Conservation (phyloP, 2,329 filamentous ascomycete genomes). For the Epicoccum sorghinum region DNA sequence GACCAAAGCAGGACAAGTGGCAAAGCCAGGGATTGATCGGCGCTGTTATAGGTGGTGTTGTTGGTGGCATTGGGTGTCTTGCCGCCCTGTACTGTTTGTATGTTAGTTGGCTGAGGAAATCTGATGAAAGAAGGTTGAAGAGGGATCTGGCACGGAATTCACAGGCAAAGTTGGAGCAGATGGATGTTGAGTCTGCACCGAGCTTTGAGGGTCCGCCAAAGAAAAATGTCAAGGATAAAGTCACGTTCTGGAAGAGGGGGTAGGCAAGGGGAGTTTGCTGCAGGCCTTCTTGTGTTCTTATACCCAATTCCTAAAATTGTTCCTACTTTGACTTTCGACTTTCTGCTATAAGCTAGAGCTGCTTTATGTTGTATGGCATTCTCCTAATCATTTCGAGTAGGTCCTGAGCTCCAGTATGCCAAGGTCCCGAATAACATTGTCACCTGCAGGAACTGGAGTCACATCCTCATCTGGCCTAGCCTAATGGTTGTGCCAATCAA, state of each 20-base stretch:
- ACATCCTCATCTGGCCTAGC: too few relatives aligned
- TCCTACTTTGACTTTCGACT: too few relatives aligned
- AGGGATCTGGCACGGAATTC: constrained; percentile 34
- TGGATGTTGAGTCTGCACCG: constrained; percentile 41
- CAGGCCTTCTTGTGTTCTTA: neutral
- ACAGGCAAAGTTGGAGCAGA: constrained; percentile 39
- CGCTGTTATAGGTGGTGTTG: constrained; percentile 47
- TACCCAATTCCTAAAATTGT: neutral
- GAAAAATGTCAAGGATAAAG: constrained; percentile 32
- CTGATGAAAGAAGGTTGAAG: constrained; percentile 36
- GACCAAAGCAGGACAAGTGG: constrained; percentile 38
- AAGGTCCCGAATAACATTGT: too few relatives aligned
- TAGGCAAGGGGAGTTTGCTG: constrained; percentile 7
- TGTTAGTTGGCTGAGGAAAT: constrained; percentile 35
- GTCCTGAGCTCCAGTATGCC: too few relatives aligned
- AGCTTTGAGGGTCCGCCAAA: constrained; percentile 42
- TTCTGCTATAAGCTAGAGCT: too few relatives aligned
- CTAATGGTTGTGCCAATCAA: too few relatives aligned
- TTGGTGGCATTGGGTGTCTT: constrained; percentile 43
- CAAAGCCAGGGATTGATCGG: constrained; percentile 45
- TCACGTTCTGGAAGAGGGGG: constrained; percentile 41
- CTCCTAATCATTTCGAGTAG: too few relatives aligned
- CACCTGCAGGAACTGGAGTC: too few relatives aligned
- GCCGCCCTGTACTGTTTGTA: constrained; percentile 38
- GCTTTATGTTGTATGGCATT: too few relatives aligned